Percentiles rank a stretch among this genome's conserved stretches.
phyloP scores from a whole-genome alignment of 345 rosid species.

The Ceriops tagal region DNA sequence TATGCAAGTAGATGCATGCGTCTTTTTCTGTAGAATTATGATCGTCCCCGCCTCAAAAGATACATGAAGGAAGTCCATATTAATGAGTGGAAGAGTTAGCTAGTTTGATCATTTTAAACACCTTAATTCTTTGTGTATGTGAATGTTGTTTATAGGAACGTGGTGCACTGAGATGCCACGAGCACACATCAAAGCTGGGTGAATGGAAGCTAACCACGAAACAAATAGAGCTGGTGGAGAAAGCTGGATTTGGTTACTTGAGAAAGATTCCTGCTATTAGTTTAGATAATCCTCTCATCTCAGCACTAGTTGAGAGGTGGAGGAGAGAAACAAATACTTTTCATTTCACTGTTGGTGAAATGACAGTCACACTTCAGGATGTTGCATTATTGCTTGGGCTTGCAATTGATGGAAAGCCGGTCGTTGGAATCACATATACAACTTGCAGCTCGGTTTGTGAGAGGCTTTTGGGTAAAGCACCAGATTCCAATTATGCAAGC shows the following conservation, averaged over 20 bases:
- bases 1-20: too few relatives aligned
- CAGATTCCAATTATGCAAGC: constrained; percentile 75
- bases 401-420: constrained; percentile 86
- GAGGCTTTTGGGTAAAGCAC: constrained; percentile 63
- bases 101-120: not conserved
- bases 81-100: not conserved
- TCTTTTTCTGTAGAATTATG: too few relatives aligned
- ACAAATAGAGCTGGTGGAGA: constrained; percentile 78
- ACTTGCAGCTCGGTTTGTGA: constrained; percentile 65
- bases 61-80: not conserved
- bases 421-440: constrained; percentile 82
- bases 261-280: constrained; percentile 92
- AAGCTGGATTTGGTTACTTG: constrained; percentile 84
- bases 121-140: not conserved
- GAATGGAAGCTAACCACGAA: constrained; percentile 75
- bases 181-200: constrained; percentile 87
- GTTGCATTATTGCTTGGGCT: constrained; percentile 75
- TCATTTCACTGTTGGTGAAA: constrained; percentile 81
- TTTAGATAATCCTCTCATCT: constrained; percentile 86
- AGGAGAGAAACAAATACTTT: constrained; percentile 94
- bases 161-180: constrained; percentile 95
- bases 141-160: constrained; percentile 53
- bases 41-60: too few relatives aligned
- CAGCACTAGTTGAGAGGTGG: constrained; percentile 94
- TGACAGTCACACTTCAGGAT: constrained; percentile 88